Percentiles rank a stretch among this genome's conserved stretches.
These are phyloP conservation scores for Quercus variabilis DNA, from an alignment of 306 rosid genomes.

Conservation along the genomic window DNA sequence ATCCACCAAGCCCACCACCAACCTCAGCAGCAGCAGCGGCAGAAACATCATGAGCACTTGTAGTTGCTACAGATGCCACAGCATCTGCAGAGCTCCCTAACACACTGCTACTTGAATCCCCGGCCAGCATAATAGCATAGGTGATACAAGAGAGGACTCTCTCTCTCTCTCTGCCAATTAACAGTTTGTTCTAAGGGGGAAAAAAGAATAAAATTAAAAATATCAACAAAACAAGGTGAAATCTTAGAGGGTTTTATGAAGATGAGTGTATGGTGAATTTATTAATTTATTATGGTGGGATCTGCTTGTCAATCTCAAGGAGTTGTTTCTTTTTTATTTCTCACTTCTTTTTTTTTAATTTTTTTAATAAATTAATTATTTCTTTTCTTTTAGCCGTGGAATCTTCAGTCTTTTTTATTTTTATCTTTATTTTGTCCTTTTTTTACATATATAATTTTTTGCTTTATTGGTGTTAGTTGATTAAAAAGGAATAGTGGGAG, in stretches of 20 bases:
- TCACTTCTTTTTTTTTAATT: neutral
- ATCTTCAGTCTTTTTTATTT: slow-evolving; percentile 32
- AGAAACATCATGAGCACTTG: slow-evolving; percentile 18
- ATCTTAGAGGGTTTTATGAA: slow-evolving; percentile 62
- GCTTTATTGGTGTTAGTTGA: slow-evolving; percentile 1
- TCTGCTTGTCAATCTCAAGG: slow-evolving; percentile 75
- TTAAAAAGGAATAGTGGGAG: slow-evolving; percentile 4
- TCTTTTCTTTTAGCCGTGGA: slow-evolving; percentile 41
- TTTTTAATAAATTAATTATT: neutral
- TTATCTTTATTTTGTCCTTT: neutral
- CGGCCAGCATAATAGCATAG: slow-evolving; percentile 47
- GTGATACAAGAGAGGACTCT: slow-evolving; percentile 23
- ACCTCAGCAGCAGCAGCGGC: slow-evolving; percentile 17
- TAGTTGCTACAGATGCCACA: slow-evolving; percentile 18
- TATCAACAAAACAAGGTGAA: slow-evolving; percentile 49
- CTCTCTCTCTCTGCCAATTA: neutral
- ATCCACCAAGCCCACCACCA: slow-evolving; percentile 38
- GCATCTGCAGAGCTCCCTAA: slow-evolving; percentile 56
- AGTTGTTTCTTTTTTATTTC: slow-evolving; percentile 11
- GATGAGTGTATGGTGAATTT: slow-evolving; percentile 59
- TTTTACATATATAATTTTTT: neutral
- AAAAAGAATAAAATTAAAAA: slow-evolving; percentile 31
- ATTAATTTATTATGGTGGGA: slow-evolving; percentile 76
- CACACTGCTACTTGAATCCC: slow-evolving; percentile 54
- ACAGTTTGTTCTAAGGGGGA: neutral